These are phyloP conservation scores for Roridomyces roridus DNA, from an alignment of 768 basidiomycete genomes.

Conservation along the genomic window DNA sequence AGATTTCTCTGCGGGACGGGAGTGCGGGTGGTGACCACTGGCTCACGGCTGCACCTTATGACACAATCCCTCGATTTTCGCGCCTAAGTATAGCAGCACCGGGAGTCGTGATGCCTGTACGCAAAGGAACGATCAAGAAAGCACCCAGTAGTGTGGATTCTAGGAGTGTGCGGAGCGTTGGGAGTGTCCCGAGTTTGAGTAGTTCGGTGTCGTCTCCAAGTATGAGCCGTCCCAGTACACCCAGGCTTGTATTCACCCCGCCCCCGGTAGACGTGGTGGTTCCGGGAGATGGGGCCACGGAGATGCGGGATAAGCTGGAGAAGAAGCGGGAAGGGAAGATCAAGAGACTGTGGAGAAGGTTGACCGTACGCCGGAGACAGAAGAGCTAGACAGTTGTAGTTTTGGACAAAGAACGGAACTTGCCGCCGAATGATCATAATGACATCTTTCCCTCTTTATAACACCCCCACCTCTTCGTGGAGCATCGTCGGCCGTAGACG, in stretches of 20 bases:
- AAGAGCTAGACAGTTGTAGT: too few species aligned
- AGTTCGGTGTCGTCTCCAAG: not conserved
- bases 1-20: not conserved
- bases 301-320: too few species aligned
- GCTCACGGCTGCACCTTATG: conserved; percentile 5
- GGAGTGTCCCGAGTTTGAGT: conserved; percentile 2
- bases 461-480: not conserved
- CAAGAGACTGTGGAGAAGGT: too few species aligned
- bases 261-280: too few species aligned
- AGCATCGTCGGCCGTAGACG: too few species aligned
- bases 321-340: too few species aligned
- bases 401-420: too few species aligned
- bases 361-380: too few species aligned
- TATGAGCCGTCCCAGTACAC: not conserved
- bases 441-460: not conserved
- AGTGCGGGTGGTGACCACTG: not conserved
- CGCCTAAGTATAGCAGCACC: not conserved
- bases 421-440: too few species aligned
- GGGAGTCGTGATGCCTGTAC: conserved; percentile 4
- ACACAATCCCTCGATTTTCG: not conserved
- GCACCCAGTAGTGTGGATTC: not conserved
- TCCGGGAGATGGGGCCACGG: too few species aligned
- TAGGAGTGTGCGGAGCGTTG: not conserved
- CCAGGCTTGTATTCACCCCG: not conserved
- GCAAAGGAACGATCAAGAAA: not conserved